A percentile compares a stretch with the other conserved stretches of the same genome.
Evolutionary conservation across 2,329 filamentous ascomycete species (phyloP).

Genomic region (Tympanopsis confertula): DNA sequence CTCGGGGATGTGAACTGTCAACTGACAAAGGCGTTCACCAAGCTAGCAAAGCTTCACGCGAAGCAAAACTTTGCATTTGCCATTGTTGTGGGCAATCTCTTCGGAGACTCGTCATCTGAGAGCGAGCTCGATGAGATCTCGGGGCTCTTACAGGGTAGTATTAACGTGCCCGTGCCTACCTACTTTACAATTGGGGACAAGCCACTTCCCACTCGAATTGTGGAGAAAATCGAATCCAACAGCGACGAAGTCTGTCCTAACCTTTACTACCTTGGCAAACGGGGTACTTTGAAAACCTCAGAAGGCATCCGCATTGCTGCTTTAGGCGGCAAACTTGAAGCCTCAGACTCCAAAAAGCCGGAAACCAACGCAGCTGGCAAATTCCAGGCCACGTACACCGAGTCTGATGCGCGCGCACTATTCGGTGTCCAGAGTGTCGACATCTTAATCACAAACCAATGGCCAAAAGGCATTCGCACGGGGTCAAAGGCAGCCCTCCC

Average conservation of each 20-base stretch:
- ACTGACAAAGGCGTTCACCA: slow-evolving; percentile 49
- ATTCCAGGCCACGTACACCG: slow-evolving; percentile 66
- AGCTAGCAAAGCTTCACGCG: slow-evolving; percentile 66
- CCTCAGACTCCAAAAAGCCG: slow-evolving; percentile 33
- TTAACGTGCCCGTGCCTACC: slow-evolving; percentile 67
- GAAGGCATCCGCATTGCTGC: slow-evolving; percentile 82
- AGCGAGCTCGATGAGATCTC: slow-evolving; percentile 47
- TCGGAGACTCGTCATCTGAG: slow-evolving; percentile 32
- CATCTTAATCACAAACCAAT: slow-evolving; percentile 75
- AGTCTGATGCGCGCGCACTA: slow-evolving; percentile 64
- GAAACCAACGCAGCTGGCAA: slow-evolving; percentile 56
- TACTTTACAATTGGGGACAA: slow-evolving; percentile 78
- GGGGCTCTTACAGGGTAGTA: slow-evolving; percentile 59
- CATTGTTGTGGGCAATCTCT: slow-evolving; percentile 75
- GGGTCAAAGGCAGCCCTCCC: slow-evolving; percentile 51
- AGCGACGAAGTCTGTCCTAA: slow-evolving; percentile 45
- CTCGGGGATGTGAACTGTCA: neutral
- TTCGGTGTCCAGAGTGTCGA: slow-evolving; percentile 70
- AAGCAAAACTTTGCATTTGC: slow-evolving; percentile 86
- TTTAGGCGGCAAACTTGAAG: slow-evolving; percentile 63
- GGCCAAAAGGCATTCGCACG: slow-evolving; percentile 64
- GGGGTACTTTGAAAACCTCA: slow-evolving; percentile 76
- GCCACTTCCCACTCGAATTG: slow-evolving; percentile 58
- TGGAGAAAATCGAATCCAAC: slow-evolving; percentile 57
- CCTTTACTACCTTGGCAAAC: slow-evolving; percentile 78